phyloP scores from a whole-genome alignment of 2,329 filamentous ascomycete species.

The Thielaviopsis euricoi region DNA sequence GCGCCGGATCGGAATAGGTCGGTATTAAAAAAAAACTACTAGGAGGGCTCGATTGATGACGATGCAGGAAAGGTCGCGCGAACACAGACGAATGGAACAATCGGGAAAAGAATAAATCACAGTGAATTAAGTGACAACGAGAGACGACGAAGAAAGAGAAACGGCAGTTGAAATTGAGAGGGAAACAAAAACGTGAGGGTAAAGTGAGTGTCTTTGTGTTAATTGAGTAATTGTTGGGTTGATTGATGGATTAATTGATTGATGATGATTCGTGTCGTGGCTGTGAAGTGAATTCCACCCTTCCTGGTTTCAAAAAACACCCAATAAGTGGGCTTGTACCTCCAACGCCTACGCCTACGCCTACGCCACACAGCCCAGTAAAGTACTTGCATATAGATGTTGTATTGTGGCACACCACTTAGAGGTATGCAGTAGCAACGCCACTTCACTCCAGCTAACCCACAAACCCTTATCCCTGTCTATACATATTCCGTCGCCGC shows the following conservation, averaged over 20 bases:
- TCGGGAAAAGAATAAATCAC: no score
- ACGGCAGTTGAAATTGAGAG: no score
- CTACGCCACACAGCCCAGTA: neutral
- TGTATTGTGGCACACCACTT: neutral
- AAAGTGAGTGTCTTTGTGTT: no score
- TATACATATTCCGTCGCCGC: neutral
- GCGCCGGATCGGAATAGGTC: no score
- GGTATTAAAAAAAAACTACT: no score
- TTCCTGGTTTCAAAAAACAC: neutral
- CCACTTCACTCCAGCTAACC: neutral
- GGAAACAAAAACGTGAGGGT: no score
- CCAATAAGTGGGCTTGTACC: neutral
- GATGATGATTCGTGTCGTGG: neutral
- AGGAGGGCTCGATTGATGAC: no score
- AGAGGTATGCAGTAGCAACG: neutral
- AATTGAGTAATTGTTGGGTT: no score
- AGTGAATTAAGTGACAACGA: no score
- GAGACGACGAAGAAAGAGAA: no score
- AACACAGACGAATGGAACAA: no score
- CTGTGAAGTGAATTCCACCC: neutral
- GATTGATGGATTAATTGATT: neutral
- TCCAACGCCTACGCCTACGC: neutral
- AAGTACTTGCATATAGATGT: neutral
- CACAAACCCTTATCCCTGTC: neutral
- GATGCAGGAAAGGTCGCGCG: no score